These are phyloP conservation scores for Yamadazyma ubonensis DNA, from an alignment of 805 yeast genomes.

Conservation along the genomic window DNA sequence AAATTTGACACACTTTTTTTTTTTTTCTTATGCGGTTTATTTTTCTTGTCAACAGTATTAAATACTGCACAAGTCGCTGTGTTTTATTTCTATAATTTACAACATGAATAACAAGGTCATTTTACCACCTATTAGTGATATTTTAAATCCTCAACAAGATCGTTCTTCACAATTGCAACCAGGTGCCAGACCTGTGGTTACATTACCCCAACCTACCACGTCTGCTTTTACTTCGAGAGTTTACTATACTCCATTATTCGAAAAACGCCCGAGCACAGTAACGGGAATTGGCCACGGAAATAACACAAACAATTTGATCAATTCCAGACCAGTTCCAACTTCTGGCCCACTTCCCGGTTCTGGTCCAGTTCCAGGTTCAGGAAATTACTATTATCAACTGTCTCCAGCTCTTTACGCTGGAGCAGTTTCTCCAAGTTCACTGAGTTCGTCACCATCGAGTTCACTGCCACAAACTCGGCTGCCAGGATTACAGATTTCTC, in stretches of 20 bases:
- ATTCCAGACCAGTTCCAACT: neutral
- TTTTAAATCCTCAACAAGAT: conserved; percentile 19
- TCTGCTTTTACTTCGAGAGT: neutral
- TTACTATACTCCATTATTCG: conserved; percentile 1
- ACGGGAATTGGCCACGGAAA: neutral
- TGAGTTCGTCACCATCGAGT: conserved; percentile 3
- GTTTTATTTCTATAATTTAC: neutral
- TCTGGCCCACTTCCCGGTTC: neutral
- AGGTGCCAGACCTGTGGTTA: conserved; percentile 3
- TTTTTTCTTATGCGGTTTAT: conserved; percentile 3
- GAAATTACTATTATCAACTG: conserved; percentile 1
- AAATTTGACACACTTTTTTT: conserved; percentile 11
- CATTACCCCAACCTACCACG: conserved; percentile 8
- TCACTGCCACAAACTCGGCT: conserved; percentile 1
- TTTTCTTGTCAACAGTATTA: conserved; percentile 5
- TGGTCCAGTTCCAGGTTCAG: neutral
- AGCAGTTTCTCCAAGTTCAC: neutral
- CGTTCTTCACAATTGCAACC: neutral
- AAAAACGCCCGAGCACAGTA: neutral
- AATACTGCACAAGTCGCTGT: neutral
- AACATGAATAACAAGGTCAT: conserved; percentile 25
- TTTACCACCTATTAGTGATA: conserved; percentile 45
- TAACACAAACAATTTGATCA: neutral
- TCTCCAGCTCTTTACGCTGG: neutral
- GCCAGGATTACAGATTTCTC: neutral